Conservation (phyloP, 148 eudicot genomes). For the Camellia lanceoleosa region DNA sequence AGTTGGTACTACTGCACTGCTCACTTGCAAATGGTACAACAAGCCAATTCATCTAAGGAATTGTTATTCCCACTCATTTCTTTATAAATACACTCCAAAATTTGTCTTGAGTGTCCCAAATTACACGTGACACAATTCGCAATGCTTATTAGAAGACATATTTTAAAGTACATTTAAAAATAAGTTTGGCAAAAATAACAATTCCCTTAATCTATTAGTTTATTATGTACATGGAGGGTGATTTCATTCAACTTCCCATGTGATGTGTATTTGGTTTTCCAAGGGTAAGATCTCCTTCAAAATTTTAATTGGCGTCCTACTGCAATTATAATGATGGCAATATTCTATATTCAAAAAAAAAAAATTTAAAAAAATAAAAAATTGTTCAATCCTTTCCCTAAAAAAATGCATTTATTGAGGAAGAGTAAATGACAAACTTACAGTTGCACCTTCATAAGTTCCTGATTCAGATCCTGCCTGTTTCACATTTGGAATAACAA, state of each 20-base stretch:
- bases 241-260: conserved; percentile 7
- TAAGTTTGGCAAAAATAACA: not conserved
- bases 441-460: conserved; percentile 99
- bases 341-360: not conserved
- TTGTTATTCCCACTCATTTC: no score
- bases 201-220: not conserved
- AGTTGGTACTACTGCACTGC: not conserved
- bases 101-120: no score
- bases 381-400: not conserved
- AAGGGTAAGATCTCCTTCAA: not conserved
- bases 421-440: conserved; percentile 37
- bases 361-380: not conserved
- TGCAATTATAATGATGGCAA: not conserved
- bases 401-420: not conserved
- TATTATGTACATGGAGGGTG: not conserved
- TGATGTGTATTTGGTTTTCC: not conserved
- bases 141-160: no score
- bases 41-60: not conserved
- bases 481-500: conserved; percentile 83
- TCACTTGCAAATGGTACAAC: not conserved
- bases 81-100: no score
- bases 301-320: not conserved
- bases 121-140: no score
- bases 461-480: conserved; percentile 96
- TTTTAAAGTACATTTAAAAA: no score